A percentile compares a stretch with the other conserved stretches of the same genome.
These are phyloP conservation scores for Camellia granthamiana DNA, from an alignment of 148 eudicot species.

Conservation along the genomic window DNA sequence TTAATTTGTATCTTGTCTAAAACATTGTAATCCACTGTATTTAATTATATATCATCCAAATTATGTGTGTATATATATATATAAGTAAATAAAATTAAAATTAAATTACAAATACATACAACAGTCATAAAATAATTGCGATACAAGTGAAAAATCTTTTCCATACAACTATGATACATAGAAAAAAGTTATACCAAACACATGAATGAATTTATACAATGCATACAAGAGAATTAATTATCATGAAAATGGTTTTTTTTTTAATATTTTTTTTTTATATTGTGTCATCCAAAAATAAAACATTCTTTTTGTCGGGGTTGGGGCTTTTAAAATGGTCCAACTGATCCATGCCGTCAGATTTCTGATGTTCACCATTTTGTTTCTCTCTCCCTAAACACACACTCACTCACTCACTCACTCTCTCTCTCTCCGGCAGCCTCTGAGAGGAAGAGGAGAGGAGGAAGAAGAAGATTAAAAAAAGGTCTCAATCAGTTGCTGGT, in stretches of 20 bases:
- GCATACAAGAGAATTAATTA: too few species aligned
- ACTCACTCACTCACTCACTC: conserved; percentile 15
- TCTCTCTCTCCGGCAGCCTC: conserved; percentile 4
- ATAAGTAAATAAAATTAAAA: not conserved
- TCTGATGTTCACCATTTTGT: conserved; percentile 9
- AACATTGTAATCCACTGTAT: too few species aligned
- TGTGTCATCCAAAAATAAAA: not conserved
- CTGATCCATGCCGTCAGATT: conserved; percentile 30
- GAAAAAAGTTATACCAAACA: too few species aligned
- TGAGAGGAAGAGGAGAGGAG: not conserved
- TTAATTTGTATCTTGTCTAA: too few species aligned
- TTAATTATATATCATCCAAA: not conserved
- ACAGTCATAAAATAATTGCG: too few species aligned
- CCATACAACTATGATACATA: too few species aligned
- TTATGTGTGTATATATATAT: not conserved
- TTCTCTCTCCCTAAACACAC: not conserved
- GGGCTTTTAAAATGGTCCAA: conserved; percentile 41
- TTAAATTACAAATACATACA: too few species aligned
- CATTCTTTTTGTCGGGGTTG: conserved; percentile 20
- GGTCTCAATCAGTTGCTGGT: conserved; percentile 72
- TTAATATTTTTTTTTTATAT: too few species aligned
- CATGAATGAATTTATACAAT: too few species aligned
- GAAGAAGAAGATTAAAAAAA: conserved; percentile 4
- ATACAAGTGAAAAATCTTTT: too few species aligned
- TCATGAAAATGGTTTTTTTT: too few species aligned